phyloP scores from a whole-genome alignment of 2,329 filamentous ascomycete genomes.

The Fusarium udum region DNA sequence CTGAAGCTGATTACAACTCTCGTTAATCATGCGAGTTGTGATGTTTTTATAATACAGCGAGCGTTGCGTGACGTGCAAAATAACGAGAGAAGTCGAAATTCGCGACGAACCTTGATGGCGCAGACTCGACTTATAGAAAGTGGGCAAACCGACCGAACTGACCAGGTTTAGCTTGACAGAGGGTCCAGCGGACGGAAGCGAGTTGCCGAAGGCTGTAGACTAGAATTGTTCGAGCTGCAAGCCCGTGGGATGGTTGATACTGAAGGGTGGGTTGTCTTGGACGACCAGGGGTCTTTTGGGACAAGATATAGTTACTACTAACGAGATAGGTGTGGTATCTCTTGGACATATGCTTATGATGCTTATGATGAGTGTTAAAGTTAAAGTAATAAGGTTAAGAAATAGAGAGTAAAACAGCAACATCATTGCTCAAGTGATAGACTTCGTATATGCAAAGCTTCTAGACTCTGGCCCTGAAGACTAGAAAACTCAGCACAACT shows the following conservation, averaged over 20 bases:
- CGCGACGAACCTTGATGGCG: slow-evolving; percentile 32
- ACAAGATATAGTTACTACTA: not conserved
- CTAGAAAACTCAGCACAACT: not conserved
- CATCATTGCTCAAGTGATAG: not conserved
- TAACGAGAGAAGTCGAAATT: not conserved
- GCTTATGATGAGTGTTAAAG: not conserved
- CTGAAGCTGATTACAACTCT: slow-evolving; percentile 4
- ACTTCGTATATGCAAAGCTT: not conserved
- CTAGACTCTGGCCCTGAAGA: not conserved
- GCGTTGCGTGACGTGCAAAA: not conserved
- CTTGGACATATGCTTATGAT: not conserved
- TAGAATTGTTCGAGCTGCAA: slow-evolving; percentile 5
- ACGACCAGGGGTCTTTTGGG: not conserved
- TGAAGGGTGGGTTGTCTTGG: slow-evolving; percentile 11
- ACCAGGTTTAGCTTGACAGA: slow-evolving; percentile 20
- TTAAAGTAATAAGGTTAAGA: not conserved
- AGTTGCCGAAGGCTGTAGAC: slow-evolving; percentile 36
- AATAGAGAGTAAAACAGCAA: not conserved
- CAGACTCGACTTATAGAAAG: slow-evolving; percentile 23
- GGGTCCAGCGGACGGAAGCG: slow-evolving; percentile 23
- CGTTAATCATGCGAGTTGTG: slow-evolving; percentile 2
- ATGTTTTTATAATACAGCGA: slow-evolving; percentile 17
- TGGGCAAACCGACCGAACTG: slow-evolving; percentile 20
- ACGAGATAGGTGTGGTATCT: not conserved
- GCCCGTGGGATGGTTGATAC: slow-evolving; percentile 13